phyloP scores from a whole-genome alignment of 345 rosid species.

The Rhodomyrtus tomentosa region DNA sequence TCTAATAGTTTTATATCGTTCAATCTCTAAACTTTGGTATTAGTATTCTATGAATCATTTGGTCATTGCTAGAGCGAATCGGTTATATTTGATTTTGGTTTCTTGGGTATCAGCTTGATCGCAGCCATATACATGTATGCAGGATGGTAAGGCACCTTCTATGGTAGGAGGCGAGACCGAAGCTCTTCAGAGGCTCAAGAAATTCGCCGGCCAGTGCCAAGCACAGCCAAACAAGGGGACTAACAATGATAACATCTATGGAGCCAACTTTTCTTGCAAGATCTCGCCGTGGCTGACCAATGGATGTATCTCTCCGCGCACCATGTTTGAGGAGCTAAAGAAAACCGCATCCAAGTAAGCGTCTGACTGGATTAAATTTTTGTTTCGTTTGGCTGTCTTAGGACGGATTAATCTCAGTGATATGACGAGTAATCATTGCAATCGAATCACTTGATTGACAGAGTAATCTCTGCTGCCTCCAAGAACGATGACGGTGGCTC shows the following conservation, averaged over 20 bases:
- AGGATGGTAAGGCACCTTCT: conserved; percentile 66
- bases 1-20: not conserved
- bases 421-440: not conserved
- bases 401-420: not conserved
- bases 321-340: conserved; percentile 90
- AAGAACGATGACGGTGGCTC: conserved; percentile 12
- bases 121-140: not conserved
- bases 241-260: conserved; percentile 53
- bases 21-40: not conserved
- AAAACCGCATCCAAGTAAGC: conserved; percentile 53
- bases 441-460: not conserved
- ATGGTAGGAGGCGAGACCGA: conserved; percentile 97
- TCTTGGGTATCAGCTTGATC: not conserved
- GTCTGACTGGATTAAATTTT: not conserved
- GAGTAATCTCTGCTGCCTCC: conserved; percentile 22
- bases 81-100: not conserved
- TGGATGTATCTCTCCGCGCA: conserved; percentile 92
- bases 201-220: conserved; percentile 70
- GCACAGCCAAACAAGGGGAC: conserved; percentile 61
- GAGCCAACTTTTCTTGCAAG: conserved; percentile 94
- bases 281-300: conserved; percentile 89
- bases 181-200: conserved; percentile 68
- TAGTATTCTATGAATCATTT: not conserved
- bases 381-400: not conserved
- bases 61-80: not conserved